Base-by-base conservation (phyloP, 1,284 basidiomycete species). In the Taiwanofungus camphoratus region DNA sequence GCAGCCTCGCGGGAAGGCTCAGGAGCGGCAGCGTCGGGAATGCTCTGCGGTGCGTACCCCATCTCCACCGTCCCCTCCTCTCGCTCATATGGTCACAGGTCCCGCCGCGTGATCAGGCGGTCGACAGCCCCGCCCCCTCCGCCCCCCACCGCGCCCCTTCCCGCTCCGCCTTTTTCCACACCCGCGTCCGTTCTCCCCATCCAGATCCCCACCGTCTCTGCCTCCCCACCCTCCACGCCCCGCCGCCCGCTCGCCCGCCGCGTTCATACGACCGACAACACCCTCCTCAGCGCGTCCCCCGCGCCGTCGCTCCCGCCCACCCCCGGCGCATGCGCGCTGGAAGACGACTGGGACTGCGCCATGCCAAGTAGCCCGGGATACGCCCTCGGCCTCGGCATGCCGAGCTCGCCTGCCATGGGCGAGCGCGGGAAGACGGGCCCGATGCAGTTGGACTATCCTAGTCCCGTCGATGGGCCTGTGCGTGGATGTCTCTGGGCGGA, bases 1-100 rank as follows among this genome's bases (percentile, higher is more conserved):
- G 41, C 8, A 52, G 51, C 29, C 39, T 58, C 32, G 36, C 56
- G 2, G 57, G 56, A 15, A 41, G 59, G 23, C 40, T 57, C 37
- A 49, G 59, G 23, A 61, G 59, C 39, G 59, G 59, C 21, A 61
- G 59, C 42, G 44, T 61, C 16, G 59, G 58, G 5, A 58, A 50
- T 24, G 52, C 57, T 8, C 41, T 59, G 7, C 45, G 53, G 57
- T 56, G 31, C 35, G 47, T 51, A 47, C 16, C 19, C 39, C 13
- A 9, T 36, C 11, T 23, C 40, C 13, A 3, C 8, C 11, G 8
- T 16, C 9, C 12, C 8, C n/a, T 22, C 13, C 30, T 20, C 29
- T 33, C 27, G 22, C 42, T 32, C 16, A 18, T n/a, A 22, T 21
- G 15, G 7, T 9, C 18, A 27, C 23, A 45, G 41, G 15, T 36